Evolutionary conservation across 208 protist genomes (phyloP).

Genomic region (Leishmania guyanensis): DNA sequence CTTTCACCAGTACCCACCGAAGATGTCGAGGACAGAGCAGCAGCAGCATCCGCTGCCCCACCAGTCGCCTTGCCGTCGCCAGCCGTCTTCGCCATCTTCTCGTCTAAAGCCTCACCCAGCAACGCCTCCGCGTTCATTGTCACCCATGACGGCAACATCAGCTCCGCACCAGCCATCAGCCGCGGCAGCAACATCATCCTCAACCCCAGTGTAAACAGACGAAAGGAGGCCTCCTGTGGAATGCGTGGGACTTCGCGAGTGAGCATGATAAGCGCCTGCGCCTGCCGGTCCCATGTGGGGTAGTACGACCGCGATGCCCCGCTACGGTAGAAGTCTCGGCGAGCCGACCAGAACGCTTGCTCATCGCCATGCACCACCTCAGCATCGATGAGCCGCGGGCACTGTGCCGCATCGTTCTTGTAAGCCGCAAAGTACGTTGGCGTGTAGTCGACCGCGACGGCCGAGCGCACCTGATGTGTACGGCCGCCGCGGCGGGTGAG

Average conservation of each 20-base stretch:
- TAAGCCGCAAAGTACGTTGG: slow-evolving; percentile 47
- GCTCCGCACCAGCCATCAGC: slow-evolving; percentile 45
- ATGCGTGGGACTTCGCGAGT: slow-evolving; percentile 72
- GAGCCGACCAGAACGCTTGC: slow-evolving; percentile 71
- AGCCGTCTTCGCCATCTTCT: slow-evolving; percentile 23
- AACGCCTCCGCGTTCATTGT: slow-evolving; percentile 60
- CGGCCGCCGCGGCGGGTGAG: slow-evolving; percentile 73
- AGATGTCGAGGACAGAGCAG: not conserved
- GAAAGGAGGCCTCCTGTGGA: slow-evolving; percentile 84
- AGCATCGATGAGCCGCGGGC: slow-evolving; percentile 79
- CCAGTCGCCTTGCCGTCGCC: not conserved
- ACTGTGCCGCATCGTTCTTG: slow-evolving; percentile 32
- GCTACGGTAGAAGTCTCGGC: slow-evolving; percentile 67
- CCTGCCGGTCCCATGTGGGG: slow-evolving; percentile 79
- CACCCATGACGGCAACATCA: slow-evolving; percentile 74
- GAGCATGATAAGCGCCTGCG: slow-evolving; percentile 78
- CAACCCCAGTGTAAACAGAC: slow-evolving; percentile 73
- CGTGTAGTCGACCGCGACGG: slow-evolving; percentile 70
- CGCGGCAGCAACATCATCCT: slow-evolving; percentile 77
- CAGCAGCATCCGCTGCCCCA: not conserved
- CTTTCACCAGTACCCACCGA: not conserved
- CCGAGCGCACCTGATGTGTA: slow-evolving; percentile 39
- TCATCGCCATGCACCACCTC: slow-evolving; percentile 84
- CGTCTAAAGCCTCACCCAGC: slow-evolving; percentile 36
- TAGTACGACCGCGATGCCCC: slow-evolving; percentile 42